These are phyloP conservation scores for Pleomassaria siparia DNA, from an alignment of 2,329 filamentous ascomycete genomes.

Conservation along the genomic window DNA sequence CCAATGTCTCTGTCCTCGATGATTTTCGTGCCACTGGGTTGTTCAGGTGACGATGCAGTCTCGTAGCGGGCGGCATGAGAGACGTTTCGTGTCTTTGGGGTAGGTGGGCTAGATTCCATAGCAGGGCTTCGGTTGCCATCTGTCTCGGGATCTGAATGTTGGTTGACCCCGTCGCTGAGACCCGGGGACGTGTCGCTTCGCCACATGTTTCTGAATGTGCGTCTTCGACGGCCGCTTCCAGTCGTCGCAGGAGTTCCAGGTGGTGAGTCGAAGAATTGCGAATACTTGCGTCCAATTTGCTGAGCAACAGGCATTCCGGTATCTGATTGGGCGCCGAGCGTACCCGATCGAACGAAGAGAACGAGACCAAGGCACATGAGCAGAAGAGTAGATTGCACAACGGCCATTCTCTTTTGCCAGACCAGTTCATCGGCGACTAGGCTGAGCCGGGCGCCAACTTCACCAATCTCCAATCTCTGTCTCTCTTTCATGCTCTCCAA, in stretches of 20 bases:
- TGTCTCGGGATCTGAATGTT: conserved; percentile 33
- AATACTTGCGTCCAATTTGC: conserved; percentile 43
- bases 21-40: conserved; percentile 18
- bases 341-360: conserved; percentile 63
- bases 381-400: conserved; percentile 84
- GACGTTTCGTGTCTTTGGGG: conserved; percentile 33
- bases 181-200: conserved; percentile 35
- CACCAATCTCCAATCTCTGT: conserved; percentile 79
- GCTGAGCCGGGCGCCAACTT: conserved; percentile 76
- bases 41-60: conserved; percentile 10
- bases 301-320: conserved; percentile 46
- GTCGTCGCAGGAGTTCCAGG: conserved; percentile 34
- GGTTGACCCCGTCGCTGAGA: conserved; percentile 25
- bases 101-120: conserved; percentile 37
- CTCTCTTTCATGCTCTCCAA: conserved; percentile 86
- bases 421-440: conserved; percentile 90
- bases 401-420: conserved; percentile 84
- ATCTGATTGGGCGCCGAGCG: conserved; percentile 41
- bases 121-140: conserved; percentile 37
- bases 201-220: conserved; percentile 38
- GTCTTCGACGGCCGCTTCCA: conserved; percentile 27
- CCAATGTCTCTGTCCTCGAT: conserved; percentile 9
- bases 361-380: conserved; percentile 85
- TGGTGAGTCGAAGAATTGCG: conserved; percentile 39
- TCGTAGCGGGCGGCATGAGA: conserved; percentile 12